A percentile compares a stretch with the other conserved stretches of the same genome.
These are phyloP conservation scores for Lasiodiplodia sp. DNA, from an alignment of 2,329 filamentous ascomycete genomes.

Conservation along the genomic window DNA sequence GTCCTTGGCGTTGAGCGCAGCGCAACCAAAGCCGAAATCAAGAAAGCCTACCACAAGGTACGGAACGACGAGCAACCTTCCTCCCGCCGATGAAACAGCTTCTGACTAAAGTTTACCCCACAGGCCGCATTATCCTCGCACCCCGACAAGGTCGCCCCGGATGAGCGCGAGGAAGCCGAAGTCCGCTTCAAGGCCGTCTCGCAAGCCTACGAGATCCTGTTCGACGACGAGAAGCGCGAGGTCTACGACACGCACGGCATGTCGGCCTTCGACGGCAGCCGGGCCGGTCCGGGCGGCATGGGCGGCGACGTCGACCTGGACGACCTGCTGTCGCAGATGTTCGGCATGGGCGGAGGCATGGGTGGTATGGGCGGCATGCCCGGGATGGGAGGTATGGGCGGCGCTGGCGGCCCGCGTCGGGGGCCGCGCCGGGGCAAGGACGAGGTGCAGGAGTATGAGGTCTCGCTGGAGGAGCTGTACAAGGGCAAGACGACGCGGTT, in stretches of 20 bases:
- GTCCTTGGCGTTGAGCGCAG: constrained; percentile 77
- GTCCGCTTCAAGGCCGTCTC: constrained; percentile 91
- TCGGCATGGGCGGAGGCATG: constrained; percentile 65
- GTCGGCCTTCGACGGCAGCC: constrained; percentile 86
- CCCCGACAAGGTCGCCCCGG: constrained; percentile 92
- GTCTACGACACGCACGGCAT: constrained; percentile 95
- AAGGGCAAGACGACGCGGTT: constrained; percentile 99
- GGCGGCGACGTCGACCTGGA: constrained; percentile 81
- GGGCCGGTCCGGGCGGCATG: constrained; percentile 69
- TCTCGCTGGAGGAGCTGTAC: constrained; percentile 93
- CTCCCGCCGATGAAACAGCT: too few relatives aligned
- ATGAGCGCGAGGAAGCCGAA: constrained; percentile 84
- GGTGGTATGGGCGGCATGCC: constrained; percentile 65
- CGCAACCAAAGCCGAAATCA: constrained; percentile 82
- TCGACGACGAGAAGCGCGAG: constrained; percentile 90
- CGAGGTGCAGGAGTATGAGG: constrained; percentile 90
- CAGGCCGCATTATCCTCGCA: constrained; percentile 88
- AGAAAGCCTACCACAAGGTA: constrained; percentile 96
- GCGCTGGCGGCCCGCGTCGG: constrained; percentile 55
- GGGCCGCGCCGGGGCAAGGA: constrained; percentile 74
- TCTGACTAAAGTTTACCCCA: constrained; percentile 29
- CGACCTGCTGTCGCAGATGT: constrained; percentile 94
- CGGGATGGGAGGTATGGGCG: constrained; percentile 57
- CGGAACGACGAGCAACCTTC: constrained; percentile 35
- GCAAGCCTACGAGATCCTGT: constrained; percentile 96